Evolutionary conservation across 306 rosid genomes (phyloP), one percentile per base, ranked within the genome.

Genomic region (Quercus engelmannii): DNA sequence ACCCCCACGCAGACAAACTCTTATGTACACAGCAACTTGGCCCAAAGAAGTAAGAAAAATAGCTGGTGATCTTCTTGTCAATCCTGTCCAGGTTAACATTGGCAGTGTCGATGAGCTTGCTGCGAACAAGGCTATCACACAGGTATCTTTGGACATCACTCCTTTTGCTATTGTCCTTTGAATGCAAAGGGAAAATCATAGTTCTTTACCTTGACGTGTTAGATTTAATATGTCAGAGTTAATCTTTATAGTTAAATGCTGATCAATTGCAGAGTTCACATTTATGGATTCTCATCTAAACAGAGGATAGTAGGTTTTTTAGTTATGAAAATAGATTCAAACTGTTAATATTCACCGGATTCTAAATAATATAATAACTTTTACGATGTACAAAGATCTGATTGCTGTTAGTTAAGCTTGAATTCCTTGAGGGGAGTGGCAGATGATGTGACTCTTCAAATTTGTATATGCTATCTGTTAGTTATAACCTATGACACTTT

Each of bases 1-100:
- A 83, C 99, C 99, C 20, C 93, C 99, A 35, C 91, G 79, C 52
- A 93, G 99, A 78, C 99, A 96, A 77, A 96, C 99, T 61, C 97
- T 96, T 68, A 96, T 96, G 99, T 96, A 88, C 83, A 96, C 99
- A 9, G 99, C 99, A 69, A 96, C 99, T 69, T 96, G 99, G 99
- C 99, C 99, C 14, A 96, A 96, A 88, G 99, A 96, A 91, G 99
- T 96, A 11, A 89, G 98, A 77, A 96, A 96, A 85, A 96, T 96
- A 85, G 99, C 99, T 0, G 2, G 92, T 30, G 99, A 96, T 80
- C 99, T 96, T 82, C 98, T 96, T 69, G 98, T 93, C 28, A 87
- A 89, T 85, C 95, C 99, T 59, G 97, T 93, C 87, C 99, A 96
- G 85, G 98, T 96, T 85, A 96, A 90, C 87, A 96, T 96, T 85